phyloP scores from a whole-genome alignment of 192 early-diverging fungal species.

The Haplosporangium gracile region DNA sequence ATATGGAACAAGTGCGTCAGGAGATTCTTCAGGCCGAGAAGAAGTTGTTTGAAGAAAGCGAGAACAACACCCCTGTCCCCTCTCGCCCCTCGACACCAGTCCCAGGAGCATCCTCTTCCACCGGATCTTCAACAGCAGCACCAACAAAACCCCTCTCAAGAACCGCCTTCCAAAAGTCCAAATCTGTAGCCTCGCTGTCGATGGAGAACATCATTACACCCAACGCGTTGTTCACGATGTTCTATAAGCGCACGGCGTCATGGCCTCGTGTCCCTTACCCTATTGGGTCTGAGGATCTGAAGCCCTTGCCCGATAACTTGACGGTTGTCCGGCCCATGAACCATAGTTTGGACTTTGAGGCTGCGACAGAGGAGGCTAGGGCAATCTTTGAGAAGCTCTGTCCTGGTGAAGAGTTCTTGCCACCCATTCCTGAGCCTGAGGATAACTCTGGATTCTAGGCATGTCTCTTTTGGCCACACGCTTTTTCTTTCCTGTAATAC shows the following conservation, averaged over 20 bases:
- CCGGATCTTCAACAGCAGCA: conserved; percentile 1
- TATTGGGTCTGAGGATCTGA: conserved; percentile 46
- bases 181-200: conserved; percentile 7
- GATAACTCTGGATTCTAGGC: conserved; percentile 33
- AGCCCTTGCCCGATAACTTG: conserved; percentile 59
- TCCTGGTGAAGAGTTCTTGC: conserved; percentile 63
- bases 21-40: conserved; percentile 46
- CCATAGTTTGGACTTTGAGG: conserved; percentile 62
- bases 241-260: conserved; percentile 59
- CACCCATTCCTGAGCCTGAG: conserved; percentile 57
- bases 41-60: conserved; percentile 41
- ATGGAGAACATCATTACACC: conserved; percentile 20
- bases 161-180: conserved; percentile 44
- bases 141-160: conserved; percentile 19
- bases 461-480: no score
- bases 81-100: conserved; percentile 42
- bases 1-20: conserved; percentile 49
- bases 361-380: conserved; percentile 60
- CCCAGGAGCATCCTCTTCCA: conserved; percentile 7
- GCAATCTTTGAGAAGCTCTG: conserved; percentile 55
- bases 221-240: conserved; percentile 56
- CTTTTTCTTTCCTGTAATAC: no score
- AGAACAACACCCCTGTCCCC: conserved; percentile 23
- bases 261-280: conserved; percentile 29
- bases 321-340: conserved; percentile 57